Evolutionary conservation across 73 alveolate genomes (phyloP), one percentile per base, ranked within the genome.

Genomic region (Durusdinium trenchii): DNA sequence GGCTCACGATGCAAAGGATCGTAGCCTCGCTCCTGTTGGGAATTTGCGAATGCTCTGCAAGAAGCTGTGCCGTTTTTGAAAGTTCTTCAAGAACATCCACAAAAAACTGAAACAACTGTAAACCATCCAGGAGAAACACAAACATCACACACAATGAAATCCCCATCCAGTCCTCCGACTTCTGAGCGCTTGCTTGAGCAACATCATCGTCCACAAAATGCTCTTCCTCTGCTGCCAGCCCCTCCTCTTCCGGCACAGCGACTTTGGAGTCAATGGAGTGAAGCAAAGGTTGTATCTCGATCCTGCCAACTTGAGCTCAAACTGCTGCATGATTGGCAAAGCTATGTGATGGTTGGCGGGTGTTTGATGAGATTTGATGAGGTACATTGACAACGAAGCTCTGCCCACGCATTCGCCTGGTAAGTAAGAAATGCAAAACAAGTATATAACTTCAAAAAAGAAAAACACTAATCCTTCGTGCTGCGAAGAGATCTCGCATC

Each of bases 171-270:
- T 81, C 91, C 91, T 90, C 46, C 35, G 96, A 73, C 16, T 84
- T n/a, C 54, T 86, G 61, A 71, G 81, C 48, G 3, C 60, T 46
- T 67, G 81, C 96, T 47, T 50, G 75, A 45, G 78, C 95, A 43
- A 87, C 96, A 40, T 90, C 96, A 35, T 90, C 96, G 67, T 90
- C 96, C 40, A 90, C 86, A 42, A 90, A 90, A 67, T 90, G 96
- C 40, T 90, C 96, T 42, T 90, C 96, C 96, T 90, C 96, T 20
- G 86, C 96, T 30, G 48, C 64, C 3, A 26, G 86, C 7, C 40
- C 51, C 42, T 42, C 71, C 42, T 90, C 96, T 48, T 47, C 91
- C 47, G 54, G 46, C 32, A 86, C 81, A 3, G 69, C 69, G 47
- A 90, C 69, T 54, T 90, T 90, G n/a, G 50, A 42, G 85, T 87